Base-by-base conservation (phyloP, 2,329 filamentous ascomycete genomes). In the Penicillium nordicum region DNA sequence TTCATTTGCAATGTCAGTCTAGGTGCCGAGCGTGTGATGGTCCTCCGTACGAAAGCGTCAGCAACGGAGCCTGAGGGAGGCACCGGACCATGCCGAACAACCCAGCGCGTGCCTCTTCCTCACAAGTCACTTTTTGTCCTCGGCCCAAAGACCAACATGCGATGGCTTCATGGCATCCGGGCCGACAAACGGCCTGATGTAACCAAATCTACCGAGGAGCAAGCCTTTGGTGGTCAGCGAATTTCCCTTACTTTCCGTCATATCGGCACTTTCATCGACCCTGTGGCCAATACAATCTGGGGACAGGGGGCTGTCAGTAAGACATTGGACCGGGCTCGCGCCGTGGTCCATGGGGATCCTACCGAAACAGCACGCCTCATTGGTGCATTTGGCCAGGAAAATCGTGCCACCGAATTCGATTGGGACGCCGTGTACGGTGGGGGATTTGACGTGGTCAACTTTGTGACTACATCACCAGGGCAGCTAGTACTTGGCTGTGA, bases 1-100 rank as follows among this genome's bases (percentile, higher is more conserved):
- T 92, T 82, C 57, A 96, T 99, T 63, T 91, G 92, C 62, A 99
- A 97, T 69, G 85, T 96, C 48, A 96, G 91, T 63, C 82, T 97
- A n/a, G 94, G 94, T 1, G 92, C 93, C 0, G 87, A 95, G 74
- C 82, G 94, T 51, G 92, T 86, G 2, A 97, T 97, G 92, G 82
- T 89, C 0, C 83, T 99, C 36, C 86, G 94, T 50, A 93, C 88
- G 11, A 88, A 88, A 59, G 70, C 69, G 40, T 76, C 77, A 30
- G 80, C 65, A 67, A 63, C 50, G 5, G 63, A 67, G 25, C 30
- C 55, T 8, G 58, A 65, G 21, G 62, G 67, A 44, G 61, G 67
- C 42, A 34, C 67, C 50, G 66, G 69, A 57, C 55, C 68, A 1
- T 78, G 79, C 55, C 81, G 88, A 32, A 77, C 80, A 45, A 84